A percentile compares a stretch with the other conserved stretches of the same genome.
phyloP scores from a whole-genome alignment of 1,139 yeast species.

The Pichia kudriavzevii region DNA sequence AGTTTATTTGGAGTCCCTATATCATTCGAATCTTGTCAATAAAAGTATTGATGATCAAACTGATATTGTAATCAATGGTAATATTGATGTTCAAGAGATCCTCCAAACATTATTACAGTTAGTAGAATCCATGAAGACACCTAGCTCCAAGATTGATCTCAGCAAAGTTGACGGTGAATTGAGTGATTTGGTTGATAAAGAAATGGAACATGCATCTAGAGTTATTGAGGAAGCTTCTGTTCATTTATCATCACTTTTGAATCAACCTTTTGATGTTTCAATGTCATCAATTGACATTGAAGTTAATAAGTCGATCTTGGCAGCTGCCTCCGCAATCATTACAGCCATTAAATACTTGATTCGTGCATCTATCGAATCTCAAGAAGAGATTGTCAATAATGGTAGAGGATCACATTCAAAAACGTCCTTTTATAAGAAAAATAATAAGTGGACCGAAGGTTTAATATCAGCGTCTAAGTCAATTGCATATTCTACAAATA shows the following conservation, averaged over 20 bases:
- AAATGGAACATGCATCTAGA: slow-evolving; percentile 64
- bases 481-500: slow-evolving; percentile 77
- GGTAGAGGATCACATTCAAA: slow-evolving; percentile 62
- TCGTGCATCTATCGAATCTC: slow-evolving; percentile 73
- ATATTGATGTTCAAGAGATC: slow-evolving; percentile 63
- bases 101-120: slow-evolving; percentile 52
- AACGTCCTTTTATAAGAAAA: slow-evolving; percentile 78
- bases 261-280: slow-evolving; percentile 43
- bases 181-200: slow-evolving; percentile 64
- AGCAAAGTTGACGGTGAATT: slow-evolving; percentile 34
- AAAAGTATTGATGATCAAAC: slow-evolving; percentile 56
- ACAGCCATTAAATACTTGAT: slow-evolving; percentile 70
- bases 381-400: slow-evolving; percentile 69
- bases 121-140: slow-evolving; percentile 49
- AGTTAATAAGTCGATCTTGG: slow-evolving; percentile 68
- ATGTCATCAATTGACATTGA: slow-evolving; percentile 56
- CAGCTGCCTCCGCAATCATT: slow-evolving; percentile 77
- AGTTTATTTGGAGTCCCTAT: slow-evolving; percentile 52
- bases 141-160: slow-evolving; percentile 29
- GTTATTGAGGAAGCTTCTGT: slow-evolving; percentile 62
- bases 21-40: slow-evolving; percentile 43
- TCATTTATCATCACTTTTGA: slow-evolving; percentile 48
- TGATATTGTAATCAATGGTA: slow-evolving; percentile 69
- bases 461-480: slow-evolving; percentile 85
- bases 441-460: slow-evolving; percentile 93